Percentiles rank a stretch among this genome's conserved stretches.
phyloP scores from a whole-genome alignment of 2,329 filamentous ascomycete genomes.

The Chaetomiaceae sp. region DNA sequence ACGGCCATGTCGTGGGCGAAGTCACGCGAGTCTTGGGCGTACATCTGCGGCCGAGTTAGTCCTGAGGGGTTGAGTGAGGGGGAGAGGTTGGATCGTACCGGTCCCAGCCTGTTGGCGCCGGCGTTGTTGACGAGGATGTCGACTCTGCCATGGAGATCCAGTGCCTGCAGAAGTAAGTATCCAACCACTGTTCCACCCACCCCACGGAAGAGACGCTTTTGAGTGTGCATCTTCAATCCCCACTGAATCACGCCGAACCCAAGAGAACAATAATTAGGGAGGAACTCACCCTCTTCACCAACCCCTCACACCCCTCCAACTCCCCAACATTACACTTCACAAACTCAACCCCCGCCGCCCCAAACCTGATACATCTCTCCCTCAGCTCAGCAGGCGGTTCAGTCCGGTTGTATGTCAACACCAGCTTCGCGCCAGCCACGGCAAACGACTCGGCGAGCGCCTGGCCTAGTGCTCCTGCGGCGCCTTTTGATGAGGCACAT shows the following conservation, averaged over 20 bases:
- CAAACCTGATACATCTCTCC: conserved; percentile 23
- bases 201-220: neutral
- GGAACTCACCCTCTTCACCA: conserved; percentile 23
- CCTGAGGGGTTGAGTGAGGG: neutral
- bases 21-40: conserved; percentile 26
- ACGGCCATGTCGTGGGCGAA: conserved; percentile 30
- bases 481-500: conserved; percentile 20
- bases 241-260: neutral
- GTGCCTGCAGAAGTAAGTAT: conserved; percentile 9
- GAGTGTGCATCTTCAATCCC: neutral
- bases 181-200: neutral
- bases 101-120: conserved; percentile 29
- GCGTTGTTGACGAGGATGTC: conserved; percentile 29
- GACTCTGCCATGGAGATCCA: conserved; percentile 20
- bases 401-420: conserved; percentile 30
- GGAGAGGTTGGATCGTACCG: conserved; percentile 10
- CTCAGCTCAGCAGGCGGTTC: conserved; percentile 23
- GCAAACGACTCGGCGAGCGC: conserved; percentile 31
- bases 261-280: neutral
- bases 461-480: conserved; percentile 29
- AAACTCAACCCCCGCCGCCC: conserved; percentile 23
- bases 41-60: conserved; percentile 9
- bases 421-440: conserved; percentile 28
- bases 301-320: conserved; percentile 25
- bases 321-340: conserved; percentile 28